Conservation (phyloP, 2,329 filamentous ascomycete genomes). For the Chrysoporthe cubensis region DNA sequence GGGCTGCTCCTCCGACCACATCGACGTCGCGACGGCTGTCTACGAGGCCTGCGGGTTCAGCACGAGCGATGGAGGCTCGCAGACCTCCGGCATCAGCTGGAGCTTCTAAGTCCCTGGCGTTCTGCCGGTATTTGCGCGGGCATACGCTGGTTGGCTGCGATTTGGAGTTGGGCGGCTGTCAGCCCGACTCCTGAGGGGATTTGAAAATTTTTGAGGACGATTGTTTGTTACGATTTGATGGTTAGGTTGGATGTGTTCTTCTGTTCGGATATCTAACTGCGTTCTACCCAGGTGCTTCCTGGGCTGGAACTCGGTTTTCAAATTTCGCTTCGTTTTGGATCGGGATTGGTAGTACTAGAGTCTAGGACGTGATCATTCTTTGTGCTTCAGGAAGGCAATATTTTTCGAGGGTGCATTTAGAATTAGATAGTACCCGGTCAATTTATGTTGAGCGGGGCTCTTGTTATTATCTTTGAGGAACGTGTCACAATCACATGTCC, state of each 20-base stretch:
- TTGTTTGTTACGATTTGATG: background rate
- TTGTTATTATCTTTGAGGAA: background rate
- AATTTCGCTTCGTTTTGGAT: background rate
- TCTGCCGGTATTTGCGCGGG: background rate
- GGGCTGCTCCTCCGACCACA: conserved; percentile 16
- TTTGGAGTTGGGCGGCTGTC: no score
- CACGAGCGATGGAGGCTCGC: background rate
- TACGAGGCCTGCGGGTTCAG: conserved; percentile 15
- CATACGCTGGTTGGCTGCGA: background rate
- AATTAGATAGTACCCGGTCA: background rate
- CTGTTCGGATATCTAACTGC: background rate
- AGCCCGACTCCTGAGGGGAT: no score
- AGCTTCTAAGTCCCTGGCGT: background rate
- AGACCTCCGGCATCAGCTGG: conserved; percentile 9
- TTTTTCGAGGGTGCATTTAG: background rate
- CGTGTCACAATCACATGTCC: background rate
- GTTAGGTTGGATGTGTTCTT: background rate
- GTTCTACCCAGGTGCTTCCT: background rate
- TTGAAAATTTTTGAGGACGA: background rate
- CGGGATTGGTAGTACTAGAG: background rate
- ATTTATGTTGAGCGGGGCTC: background rate
- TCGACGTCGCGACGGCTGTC: conserved; percentile 22
- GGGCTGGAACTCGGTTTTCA: background rate
- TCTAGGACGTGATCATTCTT: background rate
- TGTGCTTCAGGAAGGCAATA: background rate